Base-by-base conservation (phyloP, 495 filamentous ascomycete genomes). In the Mycothermus thermophilus region DNA sequence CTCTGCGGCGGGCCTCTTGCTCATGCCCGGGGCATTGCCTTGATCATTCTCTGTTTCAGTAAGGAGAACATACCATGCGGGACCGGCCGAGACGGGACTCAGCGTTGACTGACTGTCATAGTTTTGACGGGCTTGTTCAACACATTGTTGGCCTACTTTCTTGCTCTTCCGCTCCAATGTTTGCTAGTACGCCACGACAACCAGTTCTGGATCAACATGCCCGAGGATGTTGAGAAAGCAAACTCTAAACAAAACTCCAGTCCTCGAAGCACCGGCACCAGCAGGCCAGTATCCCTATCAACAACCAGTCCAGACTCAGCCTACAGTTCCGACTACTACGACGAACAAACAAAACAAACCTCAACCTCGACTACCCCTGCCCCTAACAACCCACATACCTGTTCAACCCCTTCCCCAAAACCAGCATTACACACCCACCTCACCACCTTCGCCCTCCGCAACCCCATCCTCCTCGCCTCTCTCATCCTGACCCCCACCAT, bases 41-140 rank as follows among this genome's bases (percentile, higher is more conserved):
- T 48, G 28, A 50, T 64, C 32, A 51, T 58, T 5, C 47, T 50
- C 1, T 58, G 47, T 27, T 64, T 64, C 17, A 8, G 62, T 66
- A 42, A 50, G 61, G 24, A 6, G 12, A 1, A 7, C 11, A 6
- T 25, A n/a, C n/a, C n/a, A n/a, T n/a, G n/a, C n/a, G n/a, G n/a
- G n/a, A n/a, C n/a, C n/a, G n/a, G n/a, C n/a, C n/a, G n/a, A n/a
- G n/a, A n/a, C n/a, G n/a, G n/a, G n/a, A n/a, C n/a, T n/a, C n/a
- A n/a, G n/a, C n/a, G n/a, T n/a, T n/a, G n/a, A n/a, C n/a, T n/a
- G n/a, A n/a, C n/a, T 2, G n/a, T 6, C 5, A 8, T 13, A 58
- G 55, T 49, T 2, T 27, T 58, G 2, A 58, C 48, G 21, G 50
- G 48, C 10, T 11, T 54, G 4, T 14, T 54, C 22, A 57, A 54